Evolutionary conservation across 371 early-diverging fungal species (phyloP), one percentile per base, ranked within the genome.

Genomic region (Mortierella sp.): DNA sequence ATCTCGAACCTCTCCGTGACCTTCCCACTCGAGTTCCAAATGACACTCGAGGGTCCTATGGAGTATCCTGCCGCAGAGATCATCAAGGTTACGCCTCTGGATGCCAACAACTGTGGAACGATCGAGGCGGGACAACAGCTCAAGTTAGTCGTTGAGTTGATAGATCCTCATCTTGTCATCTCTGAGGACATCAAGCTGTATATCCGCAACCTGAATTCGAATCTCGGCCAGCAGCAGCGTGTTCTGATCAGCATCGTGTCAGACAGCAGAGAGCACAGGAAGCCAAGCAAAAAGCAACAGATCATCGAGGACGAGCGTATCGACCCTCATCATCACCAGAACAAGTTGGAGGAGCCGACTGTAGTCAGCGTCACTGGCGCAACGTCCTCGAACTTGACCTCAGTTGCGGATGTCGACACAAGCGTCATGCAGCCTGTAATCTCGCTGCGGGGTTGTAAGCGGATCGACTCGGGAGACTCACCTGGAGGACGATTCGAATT

Each of bases 161-260:
- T 85, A 4, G 85, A 91, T 50, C 85, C 90, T 1, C 80, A 82
- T 3, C 86, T 91, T 55, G 87, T 85, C 31, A 83, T 93, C 41
- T 94, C 94, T 1, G 95, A 92, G n/a, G 92, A 92, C 54, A 83
- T 94, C 60, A 90, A 91, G 63, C 78, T 94, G 28, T 86, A 84
- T 59, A 79, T 94, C n/a, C 81, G 85, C 50, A 94, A 94, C 82
- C 50, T 84, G 48, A 86, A 92, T 70, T 90, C 93, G 8, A 65
- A 91, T n/a, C 76, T 79, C 7, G 81, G 85, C 30, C 84, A 81
- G 24, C 80, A 87, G 44, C 90, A 92, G 46, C 87, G 90, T 0
- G 82, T 92, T 17, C 68, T 84, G 21, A 85, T 94, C 39, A 85
- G 85, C 48, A 83, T 94, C 6, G 88, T 89, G 23, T 92, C 93